Base-by-base conservation (phyloP, 1,284 basidiomycete genomes). In the Lentinus polychrous region DNA sequence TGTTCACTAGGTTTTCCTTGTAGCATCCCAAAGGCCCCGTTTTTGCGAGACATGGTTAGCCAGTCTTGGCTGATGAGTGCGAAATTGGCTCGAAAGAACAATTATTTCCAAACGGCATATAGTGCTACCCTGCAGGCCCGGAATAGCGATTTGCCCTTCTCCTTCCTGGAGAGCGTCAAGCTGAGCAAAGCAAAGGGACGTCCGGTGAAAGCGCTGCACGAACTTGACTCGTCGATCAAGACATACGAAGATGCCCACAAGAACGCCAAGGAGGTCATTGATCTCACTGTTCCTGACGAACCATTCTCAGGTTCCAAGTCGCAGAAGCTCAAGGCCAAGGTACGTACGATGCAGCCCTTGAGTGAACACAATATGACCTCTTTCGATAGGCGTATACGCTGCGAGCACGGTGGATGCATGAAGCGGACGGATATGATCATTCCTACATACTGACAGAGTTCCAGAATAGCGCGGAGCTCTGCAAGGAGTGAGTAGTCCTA, bases 61-160 rank as follows among this genome's bases (percentile, higher is more conserved):
- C 77, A 78, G 45, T 82, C 91, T 1, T 99, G 96, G 96, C 79
- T 99, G 12, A 75, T 82, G 15, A 97, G 91, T 49, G 88, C 94
- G 14, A 98, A 96, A 64, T 94, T 94, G 51, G 95, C 96, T 11
- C 77, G 96, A 44, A 97, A 96, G 62, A 91, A 94, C 0, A 89
- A 91, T 0, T 95, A 99, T 65, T 86, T 83, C 71, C 96, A 99
- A 69, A 97, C 95, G 0, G 94, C 96, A 2, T 99, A 99, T 63
- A 97, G 91, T 59, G 94, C 96, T 1, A 83, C 92, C 48, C 75
- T 99, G 0, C 96, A 99, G 66, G 92, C 94, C 0, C 79, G 83
- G 49, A 86, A 93, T 60, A 79, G 75, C 54, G 75, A 83, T 31
- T 79, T 85, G 0, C 78, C 80, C 0, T 93, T 89, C 59, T 83